Conservation (phyloP, 805 yeast species). For the Candida jianshihensis region DNA sequence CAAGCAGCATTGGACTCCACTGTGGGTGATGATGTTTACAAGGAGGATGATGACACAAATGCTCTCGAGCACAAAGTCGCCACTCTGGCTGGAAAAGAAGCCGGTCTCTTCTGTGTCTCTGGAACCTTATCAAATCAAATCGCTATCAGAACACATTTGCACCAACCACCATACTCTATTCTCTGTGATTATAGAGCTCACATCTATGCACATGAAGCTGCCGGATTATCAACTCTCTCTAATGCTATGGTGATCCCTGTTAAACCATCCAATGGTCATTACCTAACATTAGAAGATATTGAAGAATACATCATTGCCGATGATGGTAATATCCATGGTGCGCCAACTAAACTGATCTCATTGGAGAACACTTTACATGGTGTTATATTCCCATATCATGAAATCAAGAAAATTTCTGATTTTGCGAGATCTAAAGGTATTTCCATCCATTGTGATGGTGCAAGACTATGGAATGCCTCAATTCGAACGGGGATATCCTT, state of each 20-base stretch:
- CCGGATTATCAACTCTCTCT: constrained; percentile 81
- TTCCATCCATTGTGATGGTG: constrained; percentile 84
- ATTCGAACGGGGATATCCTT: constrained; percentile 51
- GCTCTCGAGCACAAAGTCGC: constrained; percentile 60
- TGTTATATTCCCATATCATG: constrained; percentile 70
- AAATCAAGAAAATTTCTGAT: constrained; percentile 58
- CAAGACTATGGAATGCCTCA: constrained; percentile 88
- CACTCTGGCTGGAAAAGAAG: constrained; percentile 66
- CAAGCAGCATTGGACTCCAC: constrained; percentile 50
- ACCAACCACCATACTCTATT: constrained; percentile 81
- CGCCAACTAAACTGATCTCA: constrained; percentile 81
- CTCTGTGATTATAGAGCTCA: constrained; percentile 85
- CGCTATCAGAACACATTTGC: constrained; percentile 66
- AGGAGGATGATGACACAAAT: constrained; percentile 69
- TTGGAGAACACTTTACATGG: constrained; percentile 90
- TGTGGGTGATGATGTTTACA: constrained; percentile 84
- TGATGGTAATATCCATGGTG: constrained; percentile 79
- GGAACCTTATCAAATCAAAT: constrained; percentile 91
- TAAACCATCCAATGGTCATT: constrained; percentile 64
- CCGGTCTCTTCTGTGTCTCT: constrained; percentile 76
- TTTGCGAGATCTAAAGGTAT: constrained; percentile 60
- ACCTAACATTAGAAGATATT: constrained; percentile 78
- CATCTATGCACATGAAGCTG: constrained; percentile 80
- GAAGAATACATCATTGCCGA: constrained; percentile 53
- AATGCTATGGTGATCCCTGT: constrained; percentile 91